Evolutionary conservation across 2,329 filamentous ascomycete species (phyloP), one percentile per base, ranked within the genome.

Genomic region (Dissoconium aciculare): DNA sequence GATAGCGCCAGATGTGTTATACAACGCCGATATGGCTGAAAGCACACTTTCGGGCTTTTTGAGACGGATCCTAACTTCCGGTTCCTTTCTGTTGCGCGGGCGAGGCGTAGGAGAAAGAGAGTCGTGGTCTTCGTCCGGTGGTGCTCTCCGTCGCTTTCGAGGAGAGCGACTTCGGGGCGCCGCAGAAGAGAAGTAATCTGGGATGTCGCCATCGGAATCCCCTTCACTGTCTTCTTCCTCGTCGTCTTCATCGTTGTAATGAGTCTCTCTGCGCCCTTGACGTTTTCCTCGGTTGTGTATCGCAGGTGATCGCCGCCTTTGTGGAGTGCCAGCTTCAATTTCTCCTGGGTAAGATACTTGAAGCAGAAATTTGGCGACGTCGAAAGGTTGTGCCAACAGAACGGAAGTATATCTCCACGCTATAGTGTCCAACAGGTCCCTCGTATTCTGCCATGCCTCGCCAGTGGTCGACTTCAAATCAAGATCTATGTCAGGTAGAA

Each of bases 331-430:
- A 4, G 36, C 39, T 10, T 41, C 33, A 11, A 44, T 52, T 32
- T 50, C 55, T 6, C 55, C 53, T 21, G 62, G 62, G 31, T 70
- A 58, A 40, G 71, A 72, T 30, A 84, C 73, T 58, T 98, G 89
- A 45, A 98, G 60, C 33, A 95, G 71, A 10, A 78, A 89, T 67
- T 94, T 95, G 50, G 87, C 84, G 35, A 94, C 85, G 63, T 95
- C 89, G 55, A 98, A 95, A 10, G 89, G 89, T 58, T 98, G 89
- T 32, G 83, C 79, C 52, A 93, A 75, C 49, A 95, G 57, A 14
- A 93, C 76, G 35, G 78, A 83, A 10, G 77, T 78, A 59, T 98
- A 98, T 52, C 89, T 87, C 75, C 85, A 91, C 55, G 92, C 53
- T 41, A 89, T 71, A 53, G 85, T 77, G 52, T 95, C 84, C 28